Percentiles rank a stretch among this genome's conserved stretches.
These are phyloP conservation scores for Dothideomycetes sp. DNA, from an alignment of 2,329 filamentous ascomycete genomes.

Conservation along the genomic window DNA sequence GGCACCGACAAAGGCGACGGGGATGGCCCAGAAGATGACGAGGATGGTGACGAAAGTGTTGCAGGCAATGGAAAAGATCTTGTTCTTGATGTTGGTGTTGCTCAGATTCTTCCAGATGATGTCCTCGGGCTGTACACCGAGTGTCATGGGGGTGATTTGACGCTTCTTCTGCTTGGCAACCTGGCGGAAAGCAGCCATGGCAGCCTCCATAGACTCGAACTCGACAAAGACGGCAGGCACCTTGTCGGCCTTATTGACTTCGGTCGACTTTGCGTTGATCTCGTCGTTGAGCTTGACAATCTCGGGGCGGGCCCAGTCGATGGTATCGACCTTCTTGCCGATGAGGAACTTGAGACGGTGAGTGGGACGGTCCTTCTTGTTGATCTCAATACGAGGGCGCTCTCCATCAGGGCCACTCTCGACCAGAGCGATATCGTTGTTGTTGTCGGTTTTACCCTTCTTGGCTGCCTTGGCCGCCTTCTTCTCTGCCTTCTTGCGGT, in stretches of 20 bases:
- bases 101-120: constrained; percentile 36
- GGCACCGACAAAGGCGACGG: constrained; percentile 21
- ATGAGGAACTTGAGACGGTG: constrained; percentile 63
- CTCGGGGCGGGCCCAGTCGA: constrained; percentile 70
- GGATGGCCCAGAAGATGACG: constrained; percentile 26
- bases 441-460: constrained; percentile 2
- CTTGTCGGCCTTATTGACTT: constrained; percentile 49
- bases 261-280: constrained; percentile 46
- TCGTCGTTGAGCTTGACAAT: constrained; percentile 63
- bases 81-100: constrained; percentile 19
- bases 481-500: constrained; percentile 11
- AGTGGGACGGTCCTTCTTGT: constrained; percentile 59
- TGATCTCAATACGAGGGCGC: constrained; percentile 36
- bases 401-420: constrained; percentile 10
- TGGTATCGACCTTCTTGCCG: constrained; percentile 81
- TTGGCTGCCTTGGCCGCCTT: constrained; percentile 13
- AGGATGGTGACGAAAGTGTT: constrained; percentile 22
- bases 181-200: constrained; percentile 69
- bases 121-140: constrained; percentile 34
- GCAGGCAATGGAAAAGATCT: constrained; percentile 19
- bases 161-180: constrained; percentile 10
- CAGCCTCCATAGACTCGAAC: constrained; percentile 69
- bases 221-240: constrained; percentile 77
- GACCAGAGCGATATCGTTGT: constrained; percentile 8
- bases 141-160: constrained; percentile 20